phyloP scores from a whole-genome alignment of 1,284 basidiomycete genomes.

The Ganoderma meredithae region DNA sequence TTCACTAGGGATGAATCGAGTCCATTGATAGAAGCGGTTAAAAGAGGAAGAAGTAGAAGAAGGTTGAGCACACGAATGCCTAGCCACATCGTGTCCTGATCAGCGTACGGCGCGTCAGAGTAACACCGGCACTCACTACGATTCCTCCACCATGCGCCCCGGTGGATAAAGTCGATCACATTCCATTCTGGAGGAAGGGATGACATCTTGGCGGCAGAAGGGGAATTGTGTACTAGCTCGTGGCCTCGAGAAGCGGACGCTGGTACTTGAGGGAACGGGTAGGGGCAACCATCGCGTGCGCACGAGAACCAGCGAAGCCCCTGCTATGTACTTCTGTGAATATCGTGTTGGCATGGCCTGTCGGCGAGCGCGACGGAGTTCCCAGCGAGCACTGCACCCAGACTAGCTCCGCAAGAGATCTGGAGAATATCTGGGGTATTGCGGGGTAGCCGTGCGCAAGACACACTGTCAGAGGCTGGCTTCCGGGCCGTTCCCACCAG shows the following conservation, averaged over 20 bases:
- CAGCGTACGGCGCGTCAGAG: background rate
- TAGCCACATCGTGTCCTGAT: constrained; percentile 34
- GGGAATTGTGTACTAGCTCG: constrained; percentile 9
- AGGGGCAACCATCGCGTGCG: constrained; percentile 26
- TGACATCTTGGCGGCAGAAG: constrained; percentile 30
- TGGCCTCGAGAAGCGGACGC: constrained; percentile 16
- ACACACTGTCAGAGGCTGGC: constrained; percentile 15
- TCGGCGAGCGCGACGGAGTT: constrained; percentile 9
- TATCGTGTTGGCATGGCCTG: constrained; percentile 9
- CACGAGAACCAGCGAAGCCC: constrained; percentile 11
- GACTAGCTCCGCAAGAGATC: constrained; percentile 23
- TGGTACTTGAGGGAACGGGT: constrained; percentile 13
- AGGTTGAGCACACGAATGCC: constrained; percentile 68
- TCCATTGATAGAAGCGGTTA: constrained; percentile 68
- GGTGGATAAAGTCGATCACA: constrained; percentile 63
- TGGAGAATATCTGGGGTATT: constrained; percentile 39
- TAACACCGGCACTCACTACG: constrained; percentile 48
- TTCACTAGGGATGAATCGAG: constrained; percentile 70
- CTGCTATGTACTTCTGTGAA: constrained; percentile 28
- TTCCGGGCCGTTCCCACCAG: constrained; percentile 2
- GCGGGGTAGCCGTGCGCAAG: constrained; percentile 33
- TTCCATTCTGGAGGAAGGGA: constrained; percentile 54
- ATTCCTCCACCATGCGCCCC: constrained; percentile 69
- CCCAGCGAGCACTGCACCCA: constrained; percentile 16
- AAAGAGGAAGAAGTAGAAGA: constrained; percentile 62